phyloP scores from a whole-genome alignment of 2,329 filamentous ascomycete genomes.

The Pseudogymnoascus destructans region DNA sequence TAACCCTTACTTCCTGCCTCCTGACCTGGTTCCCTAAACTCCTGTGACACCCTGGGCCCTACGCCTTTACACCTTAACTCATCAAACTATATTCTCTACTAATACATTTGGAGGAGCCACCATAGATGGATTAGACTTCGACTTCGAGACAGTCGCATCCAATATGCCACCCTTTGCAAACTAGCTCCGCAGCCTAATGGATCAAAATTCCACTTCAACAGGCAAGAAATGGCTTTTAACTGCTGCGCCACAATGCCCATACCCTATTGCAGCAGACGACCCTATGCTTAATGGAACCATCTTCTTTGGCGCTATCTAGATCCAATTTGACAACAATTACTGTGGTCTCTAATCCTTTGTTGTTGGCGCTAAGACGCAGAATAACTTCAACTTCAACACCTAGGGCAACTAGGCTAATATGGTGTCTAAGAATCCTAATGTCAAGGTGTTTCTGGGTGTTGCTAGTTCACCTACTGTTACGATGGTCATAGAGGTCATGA shows the following conservation, averaged over 20 bases:
- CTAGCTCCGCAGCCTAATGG: slow-evolving; percentile 42
- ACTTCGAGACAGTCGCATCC: slow-evolving; percentile 48
- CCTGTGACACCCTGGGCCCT: too few relatives aligned
- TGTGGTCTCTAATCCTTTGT: slow-evolving; percentile 45
- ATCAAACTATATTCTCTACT: neutral
- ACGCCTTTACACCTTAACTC: too few relatives aligned
- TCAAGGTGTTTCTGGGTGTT: slow-evolving; percentile 49
- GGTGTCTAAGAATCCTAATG: slow-evolving; percentile 41
- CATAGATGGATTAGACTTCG: slow-evolving; percentile 66
- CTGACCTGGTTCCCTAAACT: too few relatives aligned
- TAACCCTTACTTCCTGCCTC: too few relatives aligned
- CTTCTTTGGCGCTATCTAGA: slow-evolving; percentile 29
- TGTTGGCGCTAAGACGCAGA: slow-evolving; percentile 31
- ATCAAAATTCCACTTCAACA: slow-evolving; percentile 28
- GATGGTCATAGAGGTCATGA: too few relatives aligned
- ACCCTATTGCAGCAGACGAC: slow-evolving; percentile 47
- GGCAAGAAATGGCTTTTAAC: slow-evolving; percentile 46
- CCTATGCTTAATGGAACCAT: slow-evolving; percentile 42
- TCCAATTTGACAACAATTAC: slow-evolving; percentile 37
- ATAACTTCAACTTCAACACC: slow-evolving; percentile 46
- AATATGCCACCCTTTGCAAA: slow-evolving; percentile 51
- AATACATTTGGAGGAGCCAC: slow-evolving; percentile 43
- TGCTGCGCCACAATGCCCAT: slow-evolving; percentile 55
- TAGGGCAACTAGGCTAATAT: slow-evolving; percentile 55
- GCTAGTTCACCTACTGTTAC: slow-evolving; percentile 38